Percentiles rank a stretch among this genome's conserved stretches.
Conservation (phyloP, 441 rosid species). For the Kokia cookei region DNA sequence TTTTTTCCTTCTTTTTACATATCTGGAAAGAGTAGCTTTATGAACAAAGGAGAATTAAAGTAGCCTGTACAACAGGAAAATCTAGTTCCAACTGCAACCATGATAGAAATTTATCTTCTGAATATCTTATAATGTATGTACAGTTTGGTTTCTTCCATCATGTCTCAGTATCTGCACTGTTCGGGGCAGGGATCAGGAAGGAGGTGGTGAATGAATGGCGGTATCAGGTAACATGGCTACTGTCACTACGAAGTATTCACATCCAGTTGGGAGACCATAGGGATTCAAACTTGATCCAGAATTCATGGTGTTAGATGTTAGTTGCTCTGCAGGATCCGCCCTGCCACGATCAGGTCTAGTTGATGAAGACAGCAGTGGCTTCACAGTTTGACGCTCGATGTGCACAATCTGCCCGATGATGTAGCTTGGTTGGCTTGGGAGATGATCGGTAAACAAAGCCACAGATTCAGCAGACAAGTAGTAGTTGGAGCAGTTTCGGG, state of each 20-base stretch:
- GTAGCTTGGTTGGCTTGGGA: slow-evolving; percentile 69
- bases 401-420: slow-evolving; percentile 94
- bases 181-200: slow-evolving; percentile 81
- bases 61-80: slow-evolving; percentile 45
- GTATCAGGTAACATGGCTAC: slow-evolving; percentile 97
- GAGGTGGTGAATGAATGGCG: slow-evolving; percentile 50
- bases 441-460: slow-evolving; percentile 86
- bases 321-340: slow-evolving; percentile 33
- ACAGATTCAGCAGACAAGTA: slow-evolving; percentile 90
- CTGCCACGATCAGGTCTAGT: slow-evolving; percentile 28
- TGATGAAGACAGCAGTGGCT: slow-evolving; percentile 33
- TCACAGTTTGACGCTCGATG: slow-evolving; percentile 74
- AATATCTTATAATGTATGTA: slow-evolving; percentile 26
- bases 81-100: slow-evolving; percentile 30
- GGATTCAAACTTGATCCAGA: slow-evolving; percentile 51
- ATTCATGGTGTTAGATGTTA: slow-evolving; percentile 50
- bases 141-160: slow-evolving; percentile 69
- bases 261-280: slow-evolving; percentile 73
- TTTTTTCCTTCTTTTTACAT: slow-evolving; percentile 9
- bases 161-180: slow-evolving; percentile 40
- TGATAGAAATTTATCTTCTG: slow-evolving; percentile 3
- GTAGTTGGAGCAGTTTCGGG: slow-evolving; percentile 64
- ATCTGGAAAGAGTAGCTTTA: slow-evolving; percentile 7
- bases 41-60: slow-evolving; percentile 35
- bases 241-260: slow-evolving; percentile 92